Evolutionary conservation across 139 green algal genomes (phyloP), one percentile per base, ranked within the genome.

Genomic region (Closterium sp.): DNA sequence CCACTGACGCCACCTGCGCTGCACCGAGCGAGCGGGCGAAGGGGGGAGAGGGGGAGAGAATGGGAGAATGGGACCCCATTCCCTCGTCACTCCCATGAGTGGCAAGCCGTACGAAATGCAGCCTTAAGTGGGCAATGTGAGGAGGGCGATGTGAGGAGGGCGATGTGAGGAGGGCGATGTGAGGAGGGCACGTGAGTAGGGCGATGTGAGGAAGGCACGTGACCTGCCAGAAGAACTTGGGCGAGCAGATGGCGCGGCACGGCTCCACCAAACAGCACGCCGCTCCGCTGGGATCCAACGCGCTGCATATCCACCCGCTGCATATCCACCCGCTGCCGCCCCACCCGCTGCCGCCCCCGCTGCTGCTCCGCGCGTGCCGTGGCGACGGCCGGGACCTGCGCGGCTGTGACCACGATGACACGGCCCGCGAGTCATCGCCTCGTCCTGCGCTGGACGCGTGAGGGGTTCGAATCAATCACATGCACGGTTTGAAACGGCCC

Each of bases 1-100:
- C 21, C 79, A 92, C 90, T 7, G 90, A 89, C 73, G 70, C 34
- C 27, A 84, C 27, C 90, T 92, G 90, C 34, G 50, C 50, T 73
- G 50, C 50, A 24, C 50, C 13, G 50, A 73, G 38, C 38, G 38
- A 45, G 38, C 38, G 38, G 38, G 38, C 5, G 38, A 45, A 6
- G 38, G 38, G 38, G 38, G 10, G 38, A 45, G 38, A 45, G 38
- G 38, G 38, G 38, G 38, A 45, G 10, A 6, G 38, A 45, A 6
- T 4, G 38, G 38, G 38, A 9, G 38, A 45, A 6, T 0, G 38
- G 38, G 38, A n/a, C n/a, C n/a, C n/a, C n/a, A n/a, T n/a, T n/a
- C n/a, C n/a, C n/a, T n/a, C n/a, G n/a, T n/a, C n/a, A n/a, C n/a
- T n/a, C n/a, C n/a, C n/a, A n/a, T n/a, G n/a, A n/a, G n/a, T n/a